Conservation (phyloP, 176 grass and related monocot species). For the Saccharum spontaneum region DNA sequence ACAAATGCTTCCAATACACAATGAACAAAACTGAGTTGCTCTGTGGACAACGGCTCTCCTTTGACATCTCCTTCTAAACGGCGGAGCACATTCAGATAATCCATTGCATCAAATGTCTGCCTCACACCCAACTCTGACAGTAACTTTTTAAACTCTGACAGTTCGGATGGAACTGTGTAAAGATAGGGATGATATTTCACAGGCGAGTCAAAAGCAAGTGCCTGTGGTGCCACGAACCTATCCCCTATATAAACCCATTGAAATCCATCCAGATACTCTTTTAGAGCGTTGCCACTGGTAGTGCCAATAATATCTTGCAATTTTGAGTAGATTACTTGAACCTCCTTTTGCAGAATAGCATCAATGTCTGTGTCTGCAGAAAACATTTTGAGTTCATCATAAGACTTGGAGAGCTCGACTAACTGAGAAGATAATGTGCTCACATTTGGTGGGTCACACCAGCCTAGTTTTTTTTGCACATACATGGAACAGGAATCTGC, state of each 20-base stretch:
- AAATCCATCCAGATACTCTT: constrained; percentile 64
- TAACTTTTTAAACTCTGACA: constrained; percentile 79
- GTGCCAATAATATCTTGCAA: constrained; percentile 68
- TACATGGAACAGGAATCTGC: constrained; percentile 73
- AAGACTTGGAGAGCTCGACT: constrained; percentile 87
- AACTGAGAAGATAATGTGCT: constrained; percentile 74
- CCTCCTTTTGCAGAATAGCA: constrained; percentile 60
- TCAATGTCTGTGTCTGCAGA: constrained; percentile 60
- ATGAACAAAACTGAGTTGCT: constrained; percentile 84
- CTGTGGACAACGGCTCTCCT: constrained; percentile 73
- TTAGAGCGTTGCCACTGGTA: constrained; percentile 51
- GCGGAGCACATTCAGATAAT: constrained; percentile 80
- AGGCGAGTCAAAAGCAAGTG: constrained; percentile 97
- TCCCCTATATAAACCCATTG: constrained; percentile 92
- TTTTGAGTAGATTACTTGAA: constrained; percentile 65
- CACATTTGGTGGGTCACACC: constrained; percentile 63
- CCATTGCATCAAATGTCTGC: constrained; percentile 80
- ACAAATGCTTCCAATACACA: constrained; percentile 91
- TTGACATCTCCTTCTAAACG: constrained; percentile 63
- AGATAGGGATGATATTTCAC: constrained; percentile 97
- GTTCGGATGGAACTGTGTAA: constrained; percentile 93
- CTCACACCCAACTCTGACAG: constrained; percentile 79
- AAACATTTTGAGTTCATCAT: constrained; percentile 66
- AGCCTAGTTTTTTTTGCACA: constrained; percentile 82
- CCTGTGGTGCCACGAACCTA: constrained; percentile 64